phyloP scores from a whole-genome alignment of 805 yeast genomes.

The Candida hungchunana region DNA sequence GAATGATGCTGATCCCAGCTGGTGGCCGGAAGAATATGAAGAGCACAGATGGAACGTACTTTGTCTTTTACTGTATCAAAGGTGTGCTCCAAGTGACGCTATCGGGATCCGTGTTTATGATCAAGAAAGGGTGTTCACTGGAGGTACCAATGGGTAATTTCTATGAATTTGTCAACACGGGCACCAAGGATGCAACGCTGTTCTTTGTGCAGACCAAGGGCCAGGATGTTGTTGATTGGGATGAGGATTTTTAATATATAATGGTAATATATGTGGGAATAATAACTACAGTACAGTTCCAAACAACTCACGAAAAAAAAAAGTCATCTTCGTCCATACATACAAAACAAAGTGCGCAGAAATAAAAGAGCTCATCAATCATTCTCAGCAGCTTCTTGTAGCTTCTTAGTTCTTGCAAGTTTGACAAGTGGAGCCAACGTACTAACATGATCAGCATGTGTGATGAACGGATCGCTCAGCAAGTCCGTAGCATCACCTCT shows the following conservation, averaged over 20 bases:
- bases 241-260: slow-evolving; percentile 11
- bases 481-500: slow-evolving; percentile 90
- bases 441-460: slow-evolving; percentile 56
- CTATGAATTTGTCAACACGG: slow-evolving; percentile 64
- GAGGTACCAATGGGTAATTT: slow-evolving; percentile 76
- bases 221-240: slow-evolving; percentile 22
- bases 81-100: slow-evolving; percentile 70
- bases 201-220: slow-evolving; percentile 69
- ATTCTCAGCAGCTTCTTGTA: slow-evolving; percentile 34
- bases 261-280: no score
- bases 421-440: slow-evolving; percentile 71
- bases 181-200: slow-evolving; percentile 52
- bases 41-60: slow-evolving; percentile 57
- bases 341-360: no score
- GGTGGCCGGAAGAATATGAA: slow-evolving; percentile 57
- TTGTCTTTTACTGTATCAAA: slow-evolving; percentile 67
- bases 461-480: slow-evolving; percentile 68
- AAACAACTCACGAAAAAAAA: no score
- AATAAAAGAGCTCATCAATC: slow-evolving; percentile 18
- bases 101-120: slow-evolving; percentile 53
- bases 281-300: no score
- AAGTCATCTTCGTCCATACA: no score
- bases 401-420: slow-evolving; percentile 64
- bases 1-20: slow-evolving; percentile 61
- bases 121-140: slow-evolving; percentile 70